A percentile compares a stretch with the other conserved stretches of the same genome.
phyloP scores from a whole-genome alignment of 2,329 filamentous ascomycete species.

The Ceratocystis lukuohia region DNA sequence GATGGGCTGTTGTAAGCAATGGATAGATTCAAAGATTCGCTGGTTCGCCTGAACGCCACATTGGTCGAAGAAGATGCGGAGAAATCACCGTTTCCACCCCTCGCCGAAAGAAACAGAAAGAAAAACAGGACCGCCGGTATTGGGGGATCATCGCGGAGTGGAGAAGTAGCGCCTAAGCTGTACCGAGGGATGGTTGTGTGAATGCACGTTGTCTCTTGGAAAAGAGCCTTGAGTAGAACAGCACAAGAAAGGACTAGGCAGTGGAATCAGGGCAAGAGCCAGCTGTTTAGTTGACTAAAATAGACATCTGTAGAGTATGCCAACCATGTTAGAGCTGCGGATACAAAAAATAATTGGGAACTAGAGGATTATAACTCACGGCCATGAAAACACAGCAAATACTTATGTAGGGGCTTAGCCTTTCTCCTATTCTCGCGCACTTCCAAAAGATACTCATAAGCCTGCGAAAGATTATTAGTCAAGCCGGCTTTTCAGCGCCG shows the following conservation, averaged over 20 bases:
- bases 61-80: not conserved
- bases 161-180: not conserved
- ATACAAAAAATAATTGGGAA: not conserved
- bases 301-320: constrained; percentile 25
- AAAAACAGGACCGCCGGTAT: not conserved
- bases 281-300: constrained; percentile 29
- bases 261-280: not conserved
- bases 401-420: constrained; percentile 89
- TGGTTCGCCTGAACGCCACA: constrained; percentile 7
- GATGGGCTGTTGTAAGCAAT: not conserved
- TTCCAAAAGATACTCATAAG: constrained; percentile 90
- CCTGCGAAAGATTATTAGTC: constrained; percentile 29
- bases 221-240: constrained; percentile 4
- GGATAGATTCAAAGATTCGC: constrained; percentile 7
- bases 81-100: no score
- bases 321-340: not conserved
- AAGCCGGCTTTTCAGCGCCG: constrained; percentile 33
- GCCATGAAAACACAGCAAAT: constrained; percentile 91
- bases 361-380: constrained; percentile 36
- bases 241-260: not conserved
- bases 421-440: constrained; percentile 79
- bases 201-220: not conserved
- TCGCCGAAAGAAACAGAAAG: not conserved
- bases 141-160: not conserved
- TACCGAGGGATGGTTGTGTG: not conserved